phyloP scores from a whole-genome alignment of 1,284 basidiomycete genomes.

The Volvariella surrecta region DNA sequence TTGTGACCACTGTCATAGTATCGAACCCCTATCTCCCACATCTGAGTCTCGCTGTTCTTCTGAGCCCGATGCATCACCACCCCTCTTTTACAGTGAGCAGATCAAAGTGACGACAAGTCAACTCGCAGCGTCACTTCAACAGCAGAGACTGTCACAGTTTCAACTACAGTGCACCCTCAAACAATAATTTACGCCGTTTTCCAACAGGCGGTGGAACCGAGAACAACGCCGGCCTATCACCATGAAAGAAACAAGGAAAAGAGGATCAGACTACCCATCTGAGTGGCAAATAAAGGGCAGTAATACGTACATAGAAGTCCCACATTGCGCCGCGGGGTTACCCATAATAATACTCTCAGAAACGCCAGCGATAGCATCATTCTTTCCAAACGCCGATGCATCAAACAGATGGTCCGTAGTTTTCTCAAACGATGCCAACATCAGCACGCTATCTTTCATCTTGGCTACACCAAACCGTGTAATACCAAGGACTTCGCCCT shows the following conservation, averaged over 20 bases:
- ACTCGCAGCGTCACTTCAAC: no score
- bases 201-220: slow-evolving; percentile 23
- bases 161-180: slow-evolving; percentile 24
- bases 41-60: no score
- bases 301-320: slow-evolving; percentile 89
- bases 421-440: slow-evolving; percentile 99
- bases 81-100: no score
- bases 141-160: no score
- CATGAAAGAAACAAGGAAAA: no score
- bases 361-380: slow-evolving; percentile 91
- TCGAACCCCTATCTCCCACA: no score
- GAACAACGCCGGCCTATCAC: slow-evolving; percentile 27
- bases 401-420: slow-evolving; percentile 99
- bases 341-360: slow-evolving; percentile 99
- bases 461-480: slow-evolving; percentile 99
- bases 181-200: slow-evolving; percentile 29
- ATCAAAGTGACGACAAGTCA: no score
- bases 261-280: slow-evolving; percentile 5
- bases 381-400: slow-evolving; percentile 94
- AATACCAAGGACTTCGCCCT: slow-evolving; percentile 98
- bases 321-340: slow-evolving; percentile 92
- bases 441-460: slow-evolving; percentile 99
- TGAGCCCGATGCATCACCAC: no score
- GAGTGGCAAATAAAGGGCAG: no score
- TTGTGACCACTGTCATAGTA: no score